Evolutionary conservation across 2,329 filamentous ascomycete species (phyloP), one percentile per base, ranked within the genome.

Genomic region (Dactylellina haptotyla): DNA sequence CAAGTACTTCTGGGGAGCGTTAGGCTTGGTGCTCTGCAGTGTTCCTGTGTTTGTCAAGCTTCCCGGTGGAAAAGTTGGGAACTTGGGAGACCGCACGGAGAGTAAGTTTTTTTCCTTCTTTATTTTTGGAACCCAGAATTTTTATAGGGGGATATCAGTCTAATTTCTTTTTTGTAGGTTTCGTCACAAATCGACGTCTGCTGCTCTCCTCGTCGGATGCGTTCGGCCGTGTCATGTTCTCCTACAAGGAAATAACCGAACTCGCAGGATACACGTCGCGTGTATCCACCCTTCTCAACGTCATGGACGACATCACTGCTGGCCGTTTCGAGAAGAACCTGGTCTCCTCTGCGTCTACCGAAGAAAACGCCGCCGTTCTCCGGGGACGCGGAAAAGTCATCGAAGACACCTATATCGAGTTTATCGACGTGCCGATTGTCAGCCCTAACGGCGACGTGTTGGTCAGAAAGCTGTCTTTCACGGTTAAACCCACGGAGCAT

Each of bases 1-100:
- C 82, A 99, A 99, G 82, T 99, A 99, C 80, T 95, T 98, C 82
- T 99, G 95, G 95, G 95, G 95, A 41, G 94, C 95, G 1, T 82
- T 99, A 45, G 95, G 95, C 1, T 85, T 99, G 76, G 82, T 97
- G 75, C 88, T 99, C 8, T 99, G 95, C 84, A 96, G 92, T 81
- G 89, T 97, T 0, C 95, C 95, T 0, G 94, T 98, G 1, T 99
- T 99, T 81, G 91, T 99, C 84, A 94, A 94, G 81, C 86, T 97
- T 16, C 93, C 93, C 0, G 91, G 90, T 1, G 83, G 84, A 10
- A 83, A 81, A 32, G 81, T 83, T 53, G 82, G 81, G 8, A 46
- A 45, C 9, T 72, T 84, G 78, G 83, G 83, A 23, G 84, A 85
- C 75, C 82, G 86, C 51, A 88, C 86, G 25, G 86, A 88, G 78